Base-by-base conservation (phyloP, 2,329 filamentous ascomycete genomes). In the Chrysoporthe cubensis region DNA sequence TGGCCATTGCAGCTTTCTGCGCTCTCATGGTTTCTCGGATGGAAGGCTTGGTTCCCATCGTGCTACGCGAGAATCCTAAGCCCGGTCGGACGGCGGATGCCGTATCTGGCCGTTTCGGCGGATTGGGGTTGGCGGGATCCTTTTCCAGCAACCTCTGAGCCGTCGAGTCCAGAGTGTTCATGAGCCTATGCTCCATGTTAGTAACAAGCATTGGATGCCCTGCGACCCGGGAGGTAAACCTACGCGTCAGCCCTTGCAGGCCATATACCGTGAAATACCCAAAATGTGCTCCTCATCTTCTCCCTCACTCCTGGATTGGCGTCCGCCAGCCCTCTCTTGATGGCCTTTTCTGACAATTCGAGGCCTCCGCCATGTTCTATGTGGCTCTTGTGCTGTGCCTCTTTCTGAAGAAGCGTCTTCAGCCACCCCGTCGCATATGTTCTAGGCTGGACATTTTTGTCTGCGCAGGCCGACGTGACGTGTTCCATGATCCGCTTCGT, bases 361-460 rank as follows among this genome's bases (percentile, higher is more conserved):
- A 97, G 80, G 4, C 94, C 93, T 54, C 94, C 94, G 0, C 87
- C 87, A 75, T 96, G 93, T 76, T 98, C 95, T 69, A 98, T 84
- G 52, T 93, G 89, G 70, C 83, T 87, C 80, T 94, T 97, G 79
- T 97, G 92, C 71, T 88, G 85, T 0, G 87, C 82, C 76, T 96
- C 92, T 73, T 93, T 92, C 72, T 86, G 90, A 50, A 99, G 80
- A 26, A 98, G 79, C 0, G 91, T 96, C 78, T 90, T 92, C 42
- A 98, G 81, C 96, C 96, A 99, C 8, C 87, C 90, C 2, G 91
- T 85, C 1, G 90, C 91, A 78, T 90, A 97, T 1, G 88, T 87
- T 70, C 96, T 89, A 18, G 94, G 91, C 75, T 96, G 91, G 2
- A 94, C 90, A 75, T 97, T 98, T 82, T 97, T 98, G 81, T 99